Evolutionary conservation across 177 flowering plant genomes (phyloP), one percentile per base, ranked within the genome.

Genomic region (Vitis hybrid): DNA sequence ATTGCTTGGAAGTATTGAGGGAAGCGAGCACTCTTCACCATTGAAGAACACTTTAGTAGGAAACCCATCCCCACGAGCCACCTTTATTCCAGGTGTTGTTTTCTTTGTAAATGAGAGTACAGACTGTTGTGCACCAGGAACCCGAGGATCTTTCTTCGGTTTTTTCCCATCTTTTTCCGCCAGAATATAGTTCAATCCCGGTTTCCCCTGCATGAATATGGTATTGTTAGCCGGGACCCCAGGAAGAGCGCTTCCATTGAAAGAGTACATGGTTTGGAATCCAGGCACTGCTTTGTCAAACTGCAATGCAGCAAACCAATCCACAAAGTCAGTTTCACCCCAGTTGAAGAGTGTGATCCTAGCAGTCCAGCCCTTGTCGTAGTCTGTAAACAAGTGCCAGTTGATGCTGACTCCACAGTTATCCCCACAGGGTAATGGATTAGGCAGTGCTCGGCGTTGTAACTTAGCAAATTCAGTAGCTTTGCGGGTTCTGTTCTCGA

Each of bases 111-210:
- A 85, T n/a, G 87, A 81, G 19, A 87, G 75, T 21, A 87, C 89
- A 0, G 91, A 85, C 58, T 87, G 91, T 45, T 87, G 87, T 69
- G 82, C 83, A 18, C 89, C 89, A 1, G 91, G 91, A 3, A 85
- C 82, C 19, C 72, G 58, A 1, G 83, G 84, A 60, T 82, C 85
- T 17, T 15, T 49, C 11, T 18, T 19, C 2, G 83, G 83, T 21
- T 74, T 59, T 10, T 74, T 66, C 3, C 81, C 84, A 62, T 82
- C 79, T 2, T 63, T 66, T 70, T 82, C 81, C 10, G 70, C 89
- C 64, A 87, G 74, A 15, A 87, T 67, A 71, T 79, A 85, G 62
- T 77, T 78, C 70, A 81, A 72, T 1, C 86, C 86, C 2, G 51
- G 64, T 13, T 82, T 51, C 0, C 88, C 88, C 66, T 87, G 83